Conservation (phyloP, 2,329 filamentous ascomycete species). For the Phoma herbarum region DNA sequence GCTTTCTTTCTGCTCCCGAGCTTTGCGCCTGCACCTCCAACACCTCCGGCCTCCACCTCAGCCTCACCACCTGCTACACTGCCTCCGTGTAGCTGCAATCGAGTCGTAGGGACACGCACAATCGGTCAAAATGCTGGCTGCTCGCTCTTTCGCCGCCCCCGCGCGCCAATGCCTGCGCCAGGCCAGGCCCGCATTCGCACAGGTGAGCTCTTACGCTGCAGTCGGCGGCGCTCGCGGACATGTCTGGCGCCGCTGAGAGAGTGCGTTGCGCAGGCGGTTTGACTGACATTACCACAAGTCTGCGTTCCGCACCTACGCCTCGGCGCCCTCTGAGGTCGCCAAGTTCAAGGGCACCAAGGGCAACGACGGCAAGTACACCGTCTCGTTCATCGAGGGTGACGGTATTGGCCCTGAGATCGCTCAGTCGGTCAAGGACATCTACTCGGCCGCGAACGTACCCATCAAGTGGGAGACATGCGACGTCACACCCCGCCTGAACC, state of each 20-base stretch:
- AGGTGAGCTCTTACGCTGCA: slow-evolving; percentile 60
- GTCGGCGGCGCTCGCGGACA: slow-evolving; percentile 1
- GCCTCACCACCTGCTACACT: slow-evolving; percentile 39
- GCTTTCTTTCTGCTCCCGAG: slow-evolving; percentile 43
- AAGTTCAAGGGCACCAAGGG: slow-evolving; percentile 94
- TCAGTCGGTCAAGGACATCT: slow-evolving; percentile 98
- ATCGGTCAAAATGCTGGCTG: slow-evolving; percentile 77
- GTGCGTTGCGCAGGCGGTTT: slow-evolving; percentile 3
- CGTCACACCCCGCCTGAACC: slow-evolving; percentile 90
- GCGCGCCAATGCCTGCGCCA: slow-evolving; percentile 81
- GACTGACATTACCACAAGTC: slow-evolving; percentile 31
- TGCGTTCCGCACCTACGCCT: slow-evolving; percentile 64
- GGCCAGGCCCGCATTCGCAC: slow-evolving; percentile 62
- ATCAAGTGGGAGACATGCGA: slow-evolving; percentile 98
- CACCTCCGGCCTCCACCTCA: slow-evolving; percentile 32
- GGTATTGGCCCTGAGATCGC: slow-evolving; percentile 98
- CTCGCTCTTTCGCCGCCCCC: slow-evolving; percentile 79
- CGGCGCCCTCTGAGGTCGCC: slow-evolving; percentile 66
- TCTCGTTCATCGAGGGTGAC: slow-evolving; percentile 98
- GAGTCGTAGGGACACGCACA: slow-evolving; percentile 31
- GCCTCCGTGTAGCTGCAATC: slow-evolving; percentile 48
- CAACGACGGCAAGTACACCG: slow-evolving; percentile 90
- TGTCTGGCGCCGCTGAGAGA: neutral
- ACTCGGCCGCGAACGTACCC: slow-evolving; percentile 91
- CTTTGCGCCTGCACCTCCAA: slow-evolving; percentile 35